Evolutionary conservation across 1,284 basidiomycete genomes (phyloP).

Genomic region (Wallemia ichthyophaga): DNA sequence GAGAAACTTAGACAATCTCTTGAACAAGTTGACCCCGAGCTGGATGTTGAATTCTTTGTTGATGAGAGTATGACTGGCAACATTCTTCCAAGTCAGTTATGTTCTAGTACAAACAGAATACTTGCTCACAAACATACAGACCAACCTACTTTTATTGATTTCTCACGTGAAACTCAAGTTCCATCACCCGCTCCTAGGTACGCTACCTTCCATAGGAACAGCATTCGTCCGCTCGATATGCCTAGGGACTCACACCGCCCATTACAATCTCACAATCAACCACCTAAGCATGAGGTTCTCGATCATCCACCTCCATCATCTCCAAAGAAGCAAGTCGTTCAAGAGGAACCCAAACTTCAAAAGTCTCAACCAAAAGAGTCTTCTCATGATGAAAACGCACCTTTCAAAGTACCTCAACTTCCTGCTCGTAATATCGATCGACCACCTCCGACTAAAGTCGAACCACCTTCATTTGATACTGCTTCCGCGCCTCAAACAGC

Average conservation of each 20-base stretch:
- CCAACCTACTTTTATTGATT: conserved; percentile 47
- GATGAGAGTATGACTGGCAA: conserved; percentile 51
- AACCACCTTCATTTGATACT: too few relatives aligned
- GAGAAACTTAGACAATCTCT: conserved; percentile 52
- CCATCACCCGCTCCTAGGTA: conserved; percentile 2
- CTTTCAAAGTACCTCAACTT: background rate
- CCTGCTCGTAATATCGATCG: background rate
- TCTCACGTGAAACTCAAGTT: conserved; percentile 16
- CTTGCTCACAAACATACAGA: conserved; percentile 17
- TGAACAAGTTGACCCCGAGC: conserved; percentile 49
- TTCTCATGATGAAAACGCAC: background rate
- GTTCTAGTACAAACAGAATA: background rate
- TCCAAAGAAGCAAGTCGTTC: background rate
- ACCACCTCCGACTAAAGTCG: background rate
- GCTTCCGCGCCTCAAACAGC: too few relatives aligned
- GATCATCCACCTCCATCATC: background rate
- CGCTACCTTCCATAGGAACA: background rate
- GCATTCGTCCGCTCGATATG: background rate
- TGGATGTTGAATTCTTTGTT: conserved; percentile 59
- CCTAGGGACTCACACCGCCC: background rate
- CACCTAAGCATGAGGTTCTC: background rate
- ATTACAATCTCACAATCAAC: background rate
- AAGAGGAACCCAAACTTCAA: background rate
- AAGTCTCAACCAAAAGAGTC: background rate
- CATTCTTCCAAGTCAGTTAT: background rate